Percentiles rank a stretch among this genome's conserved stretches.
These are phyloP conservation scores for Tuber brumale DNA, from an alignment of 495 filamentous ascomycete species.

Conservation along the genomic window DNA sequence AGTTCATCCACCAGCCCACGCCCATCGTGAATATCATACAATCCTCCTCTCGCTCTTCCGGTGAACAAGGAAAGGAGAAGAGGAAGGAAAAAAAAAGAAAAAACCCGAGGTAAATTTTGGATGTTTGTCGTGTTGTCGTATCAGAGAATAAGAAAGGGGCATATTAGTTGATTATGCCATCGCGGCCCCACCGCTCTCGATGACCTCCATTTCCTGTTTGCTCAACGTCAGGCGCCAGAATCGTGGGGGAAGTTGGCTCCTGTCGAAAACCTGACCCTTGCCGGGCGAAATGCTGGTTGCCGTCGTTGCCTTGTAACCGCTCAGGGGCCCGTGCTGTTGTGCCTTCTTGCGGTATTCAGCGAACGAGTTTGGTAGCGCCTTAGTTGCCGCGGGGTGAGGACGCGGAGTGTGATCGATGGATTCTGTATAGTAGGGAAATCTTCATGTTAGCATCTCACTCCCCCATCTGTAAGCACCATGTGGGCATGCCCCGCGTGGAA, in stretches of 20 bases:
- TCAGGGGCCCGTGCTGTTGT: constrained; percentile 86
- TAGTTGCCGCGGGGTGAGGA: constrained; percentile 49
- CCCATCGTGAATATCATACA: constrained; percentile 15
- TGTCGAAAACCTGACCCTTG: constrained; percentile 77
- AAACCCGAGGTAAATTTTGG: constrained; percentile 12
- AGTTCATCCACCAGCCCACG: neutral
- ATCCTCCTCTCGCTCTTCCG: constrained; percentile 4
- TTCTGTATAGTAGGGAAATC: constrained; percentile 49
- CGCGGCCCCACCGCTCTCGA: constrained; percentile 79
- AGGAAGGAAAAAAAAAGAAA: neutral
- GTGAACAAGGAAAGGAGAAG: neutral
- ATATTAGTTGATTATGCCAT: constrained; percentile 26
- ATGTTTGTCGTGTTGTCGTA: constrained; percentile 12
- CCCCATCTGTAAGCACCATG: constrained; percentile 5
- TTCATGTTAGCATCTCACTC: constrained; percentile 5
- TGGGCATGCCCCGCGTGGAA: constrained; percentile 7
- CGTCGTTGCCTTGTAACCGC: constrained; percentile 50
- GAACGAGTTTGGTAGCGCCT: constrained; percentile 57
- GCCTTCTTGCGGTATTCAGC: constrained; percentile 86
- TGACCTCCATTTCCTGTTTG: constrained; percentile 82
- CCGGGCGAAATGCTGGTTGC: constrained; percentile 57
- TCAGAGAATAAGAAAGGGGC: constrained; percentile 15
- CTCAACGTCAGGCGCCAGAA: constrained; percentile 70
- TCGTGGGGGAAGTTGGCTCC: constrained; percentile 72
- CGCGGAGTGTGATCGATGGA: constrained; percentile 66